Percentiles rank a stretch among this genome's conserved stretches.
Conservation (phyloP, 2,329 filamentous ascomycete genomes). For the Xylaria sp. region DNA sequence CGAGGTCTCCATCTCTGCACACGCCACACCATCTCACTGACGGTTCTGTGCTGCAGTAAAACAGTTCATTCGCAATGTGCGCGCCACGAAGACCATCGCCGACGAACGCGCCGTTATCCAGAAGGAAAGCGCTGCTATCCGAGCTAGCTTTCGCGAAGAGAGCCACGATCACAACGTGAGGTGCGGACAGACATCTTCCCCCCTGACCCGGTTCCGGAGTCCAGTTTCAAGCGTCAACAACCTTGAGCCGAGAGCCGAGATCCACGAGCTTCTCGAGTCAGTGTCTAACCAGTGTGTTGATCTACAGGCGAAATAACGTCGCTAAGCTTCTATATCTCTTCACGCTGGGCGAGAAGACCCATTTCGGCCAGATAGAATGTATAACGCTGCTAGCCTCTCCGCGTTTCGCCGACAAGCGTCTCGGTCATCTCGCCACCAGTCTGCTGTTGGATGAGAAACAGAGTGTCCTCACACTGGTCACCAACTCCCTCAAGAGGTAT, state of each 20-base stretch:
- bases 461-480: constrained; percentile 93
- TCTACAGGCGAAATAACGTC: constrained; percentile 87
- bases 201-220: not conserved
- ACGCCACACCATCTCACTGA: constrained; percentile 2
- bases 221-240: not conserved
- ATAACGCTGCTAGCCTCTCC: constrained; percentile 94
- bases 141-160: constrained; percentile 96
- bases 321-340: constrained; percentile 98
- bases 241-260: not conserved
- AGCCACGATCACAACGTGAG: constrained; percentile 85
- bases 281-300: constrained; percentile 10
- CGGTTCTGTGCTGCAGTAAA: constrained; percentile 61
- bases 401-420: constrained; percentile 92
- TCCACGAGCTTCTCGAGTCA: not conserved
- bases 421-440: constrained; percentile 95
- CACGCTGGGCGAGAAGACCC: constrained; percentile 91
- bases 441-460: constrained; percentile 95
- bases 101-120: constrained; percentile 98
- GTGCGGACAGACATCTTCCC: constrained; percentile 42
- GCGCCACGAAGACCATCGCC: constrained; percentile 96
- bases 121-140: constrained; percentile 96
- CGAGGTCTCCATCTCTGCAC: not conserved
- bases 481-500: constrained; percentile 96
- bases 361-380: constrained; percentile 99
- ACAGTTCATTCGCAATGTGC: constrained; percentile 99